phyloP scores from a whole-genome alignment of 176 grass and related monocot species.

The Musa acuminata region DNA sequence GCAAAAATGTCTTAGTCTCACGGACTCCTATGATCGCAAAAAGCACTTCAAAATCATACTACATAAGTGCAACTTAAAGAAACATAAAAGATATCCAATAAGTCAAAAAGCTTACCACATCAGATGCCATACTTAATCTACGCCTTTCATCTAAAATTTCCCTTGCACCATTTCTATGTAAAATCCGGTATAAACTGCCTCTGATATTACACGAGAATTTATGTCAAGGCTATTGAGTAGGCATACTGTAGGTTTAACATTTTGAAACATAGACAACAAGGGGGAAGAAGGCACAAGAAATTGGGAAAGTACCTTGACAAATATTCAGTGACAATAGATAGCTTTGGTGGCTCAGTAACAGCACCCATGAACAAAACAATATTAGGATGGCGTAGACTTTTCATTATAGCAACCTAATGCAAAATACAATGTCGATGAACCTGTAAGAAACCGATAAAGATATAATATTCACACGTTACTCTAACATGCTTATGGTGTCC shows the following conservation, averaged over 20 bases:
- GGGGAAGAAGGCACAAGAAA: not conserved
- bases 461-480: not conserved
- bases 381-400: constrained; percentile 18
- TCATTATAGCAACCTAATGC: constrained; percentile 17
- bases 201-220: constrained; percentile 36
- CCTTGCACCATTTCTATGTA: constrained; percentile 59
- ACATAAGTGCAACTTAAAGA: not conserved
- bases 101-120: constrained; percentile 52
- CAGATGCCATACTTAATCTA: constrained; percentile 89
- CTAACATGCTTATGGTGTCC: not conserved
- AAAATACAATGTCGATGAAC: not conserved
- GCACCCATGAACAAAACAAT: constrained; percentile 17
- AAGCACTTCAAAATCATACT: constrained; percentile 6
- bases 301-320: constrained; percentile 56
- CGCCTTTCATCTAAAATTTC: constrained; percentile 93
- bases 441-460: not conserved
- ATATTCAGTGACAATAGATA: constrained; percentile 17
- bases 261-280: not conserved
- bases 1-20: constrained; percentile 10
- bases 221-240: not conserved
- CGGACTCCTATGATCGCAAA: not conserved
- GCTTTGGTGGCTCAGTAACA: constrained; percentile 5
- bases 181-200: constrained; percentile 91
- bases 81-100: not conserved
- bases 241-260: not conserved